phyloP scores from a whole-genome alignment of 345 rosid species.

The Xanthoceras sorbifolium region DNA sequence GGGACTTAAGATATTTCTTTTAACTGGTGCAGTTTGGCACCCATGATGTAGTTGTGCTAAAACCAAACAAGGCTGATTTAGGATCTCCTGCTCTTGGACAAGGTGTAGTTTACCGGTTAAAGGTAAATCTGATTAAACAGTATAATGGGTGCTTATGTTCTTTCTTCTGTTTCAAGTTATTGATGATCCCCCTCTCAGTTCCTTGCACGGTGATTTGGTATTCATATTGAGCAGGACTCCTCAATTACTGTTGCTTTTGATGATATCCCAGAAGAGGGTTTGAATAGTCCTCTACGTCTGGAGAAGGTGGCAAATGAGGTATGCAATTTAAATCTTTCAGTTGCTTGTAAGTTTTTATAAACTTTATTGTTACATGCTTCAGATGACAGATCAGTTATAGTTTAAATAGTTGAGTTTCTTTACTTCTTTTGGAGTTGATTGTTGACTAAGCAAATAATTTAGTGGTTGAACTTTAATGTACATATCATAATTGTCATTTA shows the following conservation, averaged over 20 bases:
- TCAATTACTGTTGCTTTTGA: conserved; percentile 88
- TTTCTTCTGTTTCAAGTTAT: conserved; percentile 6
- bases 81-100: conserved; percentile 89
- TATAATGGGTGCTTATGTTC: background rate
- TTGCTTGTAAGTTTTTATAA: background rate
- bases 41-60: conserved; percentile 87
- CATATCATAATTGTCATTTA: background rate
- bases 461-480: background rate
- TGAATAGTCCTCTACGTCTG: conserved; percentile 68
- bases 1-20: conserved; percentile 2
- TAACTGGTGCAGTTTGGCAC: conserved; percentile 63
- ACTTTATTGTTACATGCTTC: background rate
- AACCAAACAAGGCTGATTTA: conserved; percentile 81
- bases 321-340: background rate
- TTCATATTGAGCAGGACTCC: conserved; percentile 51
- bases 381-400: background rate
- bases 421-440: background rate
- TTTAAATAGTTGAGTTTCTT: conserved; percentile 19
- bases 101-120: conserved; percentile 88
- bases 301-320: conserved; percentile 97
- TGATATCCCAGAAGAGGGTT: conserved; percentile 89
- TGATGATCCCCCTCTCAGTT: conserved; percentile 12
- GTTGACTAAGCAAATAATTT: background rate
- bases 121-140: conserved; percentile 41
- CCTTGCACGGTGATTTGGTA: background rate